Conservation (phyloP, 805 yeast genomes). For the Pichia phayaonensis region DNA sequence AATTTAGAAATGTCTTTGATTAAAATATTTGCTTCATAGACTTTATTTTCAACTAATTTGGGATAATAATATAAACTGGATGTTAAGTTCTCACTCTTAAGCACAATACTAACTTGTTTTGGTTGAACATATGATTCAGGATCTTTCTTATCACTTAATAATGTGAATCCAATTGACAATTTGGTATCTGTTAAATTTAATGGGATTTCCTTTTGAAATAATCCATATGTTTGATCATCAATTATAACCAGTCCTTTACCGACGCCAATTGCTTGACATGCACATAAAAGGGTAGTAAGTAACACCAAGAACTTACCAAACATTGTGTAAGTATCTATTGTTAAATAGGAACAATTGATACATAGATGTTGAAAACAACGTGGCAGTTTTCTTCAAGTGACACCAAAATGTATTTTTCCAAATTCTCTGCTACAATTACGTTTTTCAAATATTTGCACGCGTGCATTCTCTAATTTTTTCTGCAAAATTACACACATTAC, state of each 20-base stretch:
- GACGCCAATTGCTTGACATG: conserved; percentile 7
- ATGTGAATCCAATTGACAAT: conserved; percentile 15
- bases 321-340: not conserved
- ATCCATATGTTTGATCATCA: conserved; percentile 11
- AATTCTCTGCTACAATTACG: no score
- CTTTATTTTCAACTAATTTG: conserved; percentile 2
- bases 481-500: no score
- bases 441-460: no score
- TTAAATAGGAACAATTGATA: no score
- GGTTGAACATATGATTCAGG: conserved; percentile 11
- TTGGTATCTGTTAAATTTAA: conserved; percentile 14
- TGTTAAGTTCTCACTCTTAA: conserved; percentile 10
- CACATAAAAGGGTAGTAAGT: not conserved
- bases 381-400: not conserved
- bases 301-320: not conserved
- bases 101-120: conserved; percentile 21
- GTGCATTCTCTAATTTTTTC: no score
- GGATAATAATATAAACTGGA: conserved; percentile 22
- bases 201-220: conserved; percentile 4
- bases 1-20: conserved; percentile 19
- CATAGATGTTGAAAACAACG: not conserved
- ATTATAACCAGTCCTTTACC: conserved; percentile 12
- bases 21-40: conserved; percentile 11
- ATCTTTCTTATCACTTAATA: conserved; percentile 5
- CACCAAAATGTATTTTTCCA: no score